Conservation (phyloP, 2,329 filamentous ascomycete species). For the Aaosphaeria pasadenensis region DNA sequence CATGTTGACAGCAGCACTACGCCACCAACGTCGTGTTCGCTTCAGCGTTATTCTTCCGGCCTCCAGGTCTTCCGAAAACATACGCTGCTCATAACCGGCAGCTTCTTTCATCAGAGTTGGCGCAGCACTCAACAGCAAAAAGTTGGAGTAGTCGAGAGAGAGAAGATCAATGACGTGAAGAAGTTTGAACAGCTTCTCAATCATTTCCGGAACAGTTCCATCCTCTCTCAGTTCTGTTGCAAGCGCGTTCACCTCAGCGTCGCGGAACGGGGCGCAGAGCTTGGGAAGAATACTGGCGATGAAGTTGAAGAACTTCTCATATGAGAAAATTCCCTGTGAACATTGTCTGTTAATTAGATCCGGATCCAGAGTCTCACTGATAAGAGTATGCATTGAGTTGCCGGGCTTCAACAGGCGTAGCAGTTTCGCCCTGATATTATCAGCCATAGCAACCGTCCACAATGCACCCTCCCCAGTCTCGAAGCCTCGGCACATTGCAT, state of each 20-base stretch:
- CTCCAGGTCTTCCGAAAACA: slow-evolving; percentile 65
- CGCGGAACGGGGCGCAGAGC: slow-evolving; percentile 77
- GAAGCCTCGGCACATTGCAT: slow-evolving; percentile 61
- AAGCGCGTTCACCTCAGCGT: slow-evolving; percentile 69
- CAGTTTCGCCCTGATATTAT: slow-evolving; percentile 69
- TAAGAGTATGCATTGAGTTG: slow-evolving; percentile 71
- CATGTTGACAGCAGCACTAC: slow-evolving; percentile 61
- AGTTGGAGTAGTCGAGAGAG: slow-evolving; percentile 80
- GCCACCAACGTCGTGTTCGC: slow-evolving; percentile 66
- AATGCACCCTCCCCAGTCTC: slow-evolving; percentile 62
- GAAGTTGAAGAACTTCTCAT: slow-evolving; percentile 74
- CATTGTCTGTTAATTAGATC: slow-evolving; percentile 70
- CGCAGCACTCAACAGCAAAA: slow-evolving; percentile 68
- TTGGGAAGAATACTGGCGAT: slow-evolving; percentile 74
- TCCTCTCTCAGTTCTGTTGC: slow-evolving; percentile 56
- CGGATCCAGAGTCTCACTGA: slow-evolving; percentile 71
- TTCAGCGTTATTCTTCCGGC: slow-evolving; percentile 53
- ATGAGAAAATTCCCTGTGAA: slow-evolving; percentile 70
- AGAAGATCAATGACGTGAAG: slow-evolving; percentile 74
- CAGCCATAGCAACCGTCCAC: slow-evolving; percentile 68
- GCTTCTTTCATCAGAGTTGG: slow-evolving; percentile 70
- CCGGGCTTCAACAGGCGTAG: slow-evolving; percentile 68
- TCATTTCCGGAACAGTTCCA: slow-evolving; percentile 58
- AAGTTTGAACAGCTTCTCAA: slow-evolving; percentile 72
- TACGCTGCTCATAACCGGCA: slow-evolving; percentile 69